These are phyloP conservation scores for Castanea crenata DNA, from an alignment of 306 rosid species.

Conservation along the genomic window DNA sequence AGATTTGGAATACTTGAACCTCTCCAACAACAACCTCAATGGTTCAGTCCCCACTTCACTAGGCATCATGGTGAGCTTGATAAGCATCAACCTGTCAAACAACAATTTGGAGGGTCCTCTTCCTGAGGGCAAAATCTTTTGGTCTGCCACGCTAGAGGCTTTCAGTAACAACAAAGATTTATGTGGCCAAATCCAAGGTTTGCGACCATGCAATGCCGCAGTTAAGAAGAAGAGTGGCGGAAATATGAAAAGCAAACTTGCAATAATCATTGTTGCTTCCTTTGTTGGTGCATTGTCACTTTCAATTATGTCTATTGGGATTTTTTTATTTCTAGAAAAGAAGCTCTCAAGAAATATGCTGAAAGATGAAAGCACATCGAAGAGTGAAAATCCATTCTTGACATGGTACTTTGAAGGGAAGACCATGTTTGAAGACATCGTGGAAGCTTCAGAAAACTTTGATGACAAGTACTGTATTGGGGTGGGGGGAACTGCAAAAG, in stretches of 20 bases:
- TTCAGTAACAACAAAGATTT: conserved; percentile 25
- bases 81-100: too few relatives aligned
- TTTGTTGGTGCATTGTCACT: not conserved
- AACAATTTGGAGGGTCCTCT: too few relatives aligned
- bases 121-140: too few relatives aligned
- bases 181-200: conserved; percentile 3
- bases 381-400: too few relatives aligned
- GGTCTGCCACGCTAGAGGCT: not conserved
- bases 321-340: not conserved
- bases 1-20: conserved; percentile 10
- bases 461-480: too few relatives aligned
- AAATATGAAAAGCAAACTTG: not conserved
- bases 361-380: not conserved
- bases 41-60: too few relatives aligned
- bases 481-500: too few relatives aligned
- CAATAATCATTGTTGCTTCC: not conserved
- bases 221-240: not conserved
- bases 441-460: too few relatives aligned
- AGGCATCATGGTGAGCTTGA: too few relatives aligned
- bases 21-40: too few relatives aligned
- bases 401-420: not conserved
- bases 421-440: not conserved
- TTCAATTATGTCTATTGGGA: not conserved
- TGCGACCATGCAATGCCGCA: not conserved
- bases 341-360: not conserved